These are phyloP conservation scores for Blastobotrys indianensis DNA, from an alignment of 1,139 yeast genomes.

Conservation along the genomic window DNA sequence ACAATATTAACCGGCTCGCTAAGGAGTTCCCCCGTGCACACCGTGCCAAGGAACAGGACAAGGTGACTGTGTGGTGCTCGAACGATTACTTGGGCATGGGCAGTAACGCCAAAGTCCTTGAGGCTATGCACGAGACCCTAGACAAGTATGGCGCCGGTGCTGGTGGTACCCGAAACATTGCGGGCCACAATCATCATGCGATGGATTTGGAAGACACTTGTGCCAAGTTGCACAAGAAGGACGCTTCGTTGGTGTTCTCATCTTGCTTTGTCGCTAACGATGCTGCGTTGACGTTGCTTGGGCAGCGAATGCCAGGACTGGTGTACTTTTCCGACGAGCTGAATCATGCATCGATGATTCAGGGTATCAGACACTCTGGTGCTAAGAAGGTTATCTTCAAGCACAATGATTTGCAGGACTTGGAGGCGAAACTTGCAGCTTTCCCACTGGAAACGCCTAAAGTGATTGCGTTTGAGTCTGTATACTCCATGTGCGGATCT, in stretches of 20 bases:
- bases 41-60: constrained; percentile 59
- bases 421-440: constrained; percentile 67
- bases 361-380: constrained; percentile 87
- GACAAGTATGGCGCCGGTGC: constrained; percentile 97
- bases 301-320: constrained; percentile 82
- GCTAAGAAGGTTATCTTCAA: constrained; percentile 84
- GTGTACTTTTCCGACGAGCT: constrained; percentile 89
- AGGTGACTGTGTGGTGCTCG: constrained; percentile 98
- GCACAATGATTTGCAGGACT: constrained; percentile 80
- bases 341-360: constrained; percentile 97
- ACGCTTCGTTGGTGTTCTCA: constrained; percentile 89
- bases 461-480: constrained; percentile 94
- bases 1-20: constrained; percentile 94
- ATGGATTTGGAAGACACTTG: constrained; percentile 76
- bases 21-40: constrained; percentile 92
- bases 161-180: constrained; percentile 98
- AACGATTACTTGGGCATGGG: constrained; percentile 97
- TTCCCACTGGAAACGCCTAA: constrained; percentile 85
- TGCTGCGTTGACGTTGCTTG: constrained; percentile 87
- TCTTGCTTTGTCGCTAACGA: constrained; percentile 97
- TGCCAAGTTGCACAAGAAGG: constrained; percentile 90
- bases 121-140: constrained; percentile 73
- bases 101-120: constrained; percentile 61
- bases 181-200: constrained; percentile 92
- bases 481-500: constrained; percentile 97